Conservation (phyloP, 2,329 filamentous ascomycete genomes). For the Pseudogymnoascus sp. region DNA sequence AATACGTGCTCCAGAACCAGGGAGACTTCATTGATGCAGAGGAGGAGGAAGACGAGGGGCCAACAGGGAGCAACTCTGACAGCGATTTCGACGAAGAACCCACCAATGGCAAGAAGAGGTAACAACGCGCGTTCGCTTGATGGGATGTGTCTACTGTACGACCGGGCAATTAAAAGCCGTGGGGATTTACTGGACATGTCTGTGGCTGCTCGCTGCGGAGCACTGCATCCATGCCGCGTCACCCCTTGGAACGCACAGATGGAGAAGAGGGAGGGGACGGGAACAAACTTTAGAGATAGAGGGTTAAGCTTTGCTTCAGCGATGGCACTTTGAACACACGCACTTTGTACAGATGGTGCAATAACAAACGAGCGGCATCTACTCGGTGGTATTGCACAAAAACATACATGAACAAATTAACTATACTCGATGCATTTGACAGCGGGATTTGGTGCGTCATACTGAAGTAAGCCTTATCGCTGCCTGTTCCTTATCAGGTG, state of each 20-base stretch:
- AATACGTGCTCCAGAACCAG: conserved; percentile 54
- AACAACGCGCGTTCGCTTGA: background rate
- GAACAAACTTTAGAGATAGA: background rate
- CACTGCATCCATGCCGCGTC: background rate
- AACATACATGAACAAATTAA: background rate
- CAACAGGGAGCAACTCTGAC: conserved; percentile 2
- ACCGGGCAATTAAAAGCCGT: background rate
- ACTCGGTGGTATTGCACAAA: conserved; percentile 5
- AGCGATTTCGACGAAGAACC: conserved; percentile 9
- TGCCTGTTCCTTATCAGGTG: background rate
- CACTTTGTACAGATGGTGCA: conserved; percentile 2
- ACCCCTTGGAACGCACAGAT: conserved; percentile 6
- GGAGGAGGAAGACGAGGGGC: conserved; percentile 14
- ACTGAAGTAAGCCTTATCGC: conserved; percentile 6
- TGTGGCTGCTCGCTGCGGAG: background rate
- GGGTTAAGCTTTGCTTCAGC: background rate
- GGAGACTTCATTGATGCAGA: conserved; percentile 46
- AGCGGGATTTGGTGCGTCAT: conserved; percentile 2
- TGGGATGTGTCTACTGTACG: background rate
- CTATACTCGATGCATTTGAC: conserved; percentile 8
- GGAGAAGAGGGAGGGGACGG: background rate
- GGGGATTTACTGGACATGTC: background rate
- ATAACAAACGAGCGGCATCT: background rate
- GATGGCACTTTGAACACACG: background rate
- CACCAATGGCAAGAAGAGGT: conserved; percentile 11